A percentile compares a stretch with the other conserved stretches of the same genome.
These are phyloP conservation scores for Fusarium scirpi DNA, from an alignment of 2,329 filamentous ascomycete genomes.

Conservation along the genomic window DNA sequence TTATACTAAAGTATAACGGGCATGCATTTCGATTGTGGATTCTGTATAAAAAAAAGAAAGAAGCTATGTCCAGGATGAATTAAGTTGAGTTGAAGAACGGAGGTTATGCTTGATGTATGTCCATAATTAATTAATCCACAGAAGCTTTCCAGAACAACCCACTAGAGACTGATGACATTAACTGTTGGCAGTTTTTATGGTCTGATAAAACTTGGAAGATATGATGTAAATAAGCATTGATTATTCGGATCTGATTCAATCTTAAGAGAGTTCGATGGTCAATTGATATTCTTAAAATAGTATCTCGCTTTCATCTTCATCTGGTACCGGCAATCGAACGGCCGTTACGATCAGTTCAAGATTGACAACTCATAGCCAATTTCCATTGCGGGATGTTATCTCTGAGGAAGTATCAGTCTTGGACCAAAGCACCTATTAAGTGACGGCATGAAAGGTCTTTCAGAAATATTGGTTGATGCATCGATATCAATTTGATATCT, in stretches of 20 bases:
- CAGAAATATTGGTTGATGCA: not conserved
- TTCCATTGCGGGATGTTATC: not conserved
- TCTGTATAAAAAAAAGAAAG: not conserved
- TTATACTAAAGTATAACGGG: not conserved
- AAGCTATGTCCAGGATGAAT: not conserved
- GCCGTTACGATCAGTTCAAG: not conserved
- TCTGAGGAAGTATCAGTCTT: not conserved
- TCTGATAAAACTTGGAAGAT: not conserved
- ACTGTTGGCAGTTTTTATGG: not conserved
- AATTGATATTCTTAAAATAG: not conserved
- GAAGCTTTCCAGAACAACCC: not conserved
- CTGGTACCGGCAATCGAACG: not conserved
- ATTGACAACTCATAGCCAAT: not conserved
- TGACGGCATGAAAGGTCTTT: not conserved
- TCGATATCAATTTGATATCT: not conserved
- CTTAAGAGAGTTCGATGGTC: not conserved
- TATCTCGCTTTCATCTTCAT: not conserved
- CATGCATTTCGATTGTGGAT: not conserved
- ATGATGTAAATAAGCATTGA: not conserved
- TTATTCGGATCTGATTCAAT: not conserved
- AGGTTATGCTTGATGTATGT: conserved; percentile 3
- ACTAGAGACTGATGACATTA: not conserved
- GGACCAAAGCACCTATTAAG: not conserved
- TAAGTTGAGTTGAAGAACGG: not conserved
- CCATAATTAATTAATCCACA: not conserved